Conservation (phyloP, 2,329 filamentous ascomycete genomes). For the Gliomastix tumulicola region DNA sequence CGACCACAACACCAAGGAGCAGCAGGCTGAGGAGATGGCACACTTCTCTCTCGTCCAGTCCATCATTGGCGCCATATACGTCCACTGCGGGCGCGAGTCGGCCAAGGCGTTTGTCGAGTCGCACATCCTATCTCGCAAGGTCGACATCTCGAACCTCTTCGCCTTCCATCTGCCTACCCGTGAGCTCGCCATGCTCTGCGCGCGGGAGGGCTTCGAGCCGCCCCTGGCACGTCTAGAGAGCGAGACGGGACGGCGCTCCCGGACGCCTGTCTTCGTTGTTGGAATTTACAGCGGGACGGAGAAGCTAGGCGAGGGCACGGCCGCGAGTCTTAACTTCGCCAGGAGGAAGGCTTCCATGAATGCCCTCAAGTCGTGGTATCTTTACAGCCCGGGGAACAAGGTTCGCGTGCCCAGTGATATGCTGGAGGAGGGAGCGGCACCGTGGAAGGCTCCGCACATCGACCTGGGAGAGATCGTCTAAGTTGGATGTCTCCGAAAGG, state of each 20-base stretch:
- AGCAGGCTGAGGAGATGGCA: conserved; percentile 70
- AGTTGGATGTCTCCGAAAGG: not conserved
- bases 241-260: conserved; percentile 81
- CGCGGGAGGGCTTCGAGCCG: conserved; percentile 79
- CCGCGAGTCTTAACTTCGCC: conserved; percentile 69
- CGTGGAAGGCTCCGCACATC: conserved; percentile 62
- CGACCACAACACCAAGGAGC: conserved; percentile 19
- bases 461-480: conserved; percentile 65
- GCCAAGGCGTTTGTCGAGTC: conserved; percentile 76
- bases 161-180: conserved; percentile 76
- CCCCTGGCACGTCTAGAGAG: conserved; percentile 82
- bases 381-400: conserved; percentile 72
- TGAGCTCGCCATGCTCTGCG: conserved; percentile 78
- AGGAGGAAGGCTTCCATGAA: conserved; percentile 74
- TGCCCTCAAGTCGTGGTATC: conserved; percentile 88
- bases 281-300: conserved; percentile 89
- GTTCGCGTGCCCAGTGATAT: conserved; percentile 64
- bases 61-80: conserved; percentile 75
- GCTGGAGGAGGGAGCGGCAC: conserved; percentile 50
- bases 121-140: conserved; percentile 74
- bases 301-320: conserved; percentile 87
- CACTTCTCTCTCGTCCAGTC: conserved; percentile 75
- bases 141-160: conserved; percentile 74
- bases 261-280: conserved; percentile 86
- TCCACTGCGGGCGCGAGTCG: conserved; percentile 73